These are phyloP conservation scores for Crucihimalaya himalaica DNA, from an alignment of 345 rosid species.

Conservation along the genomic window DNA sequence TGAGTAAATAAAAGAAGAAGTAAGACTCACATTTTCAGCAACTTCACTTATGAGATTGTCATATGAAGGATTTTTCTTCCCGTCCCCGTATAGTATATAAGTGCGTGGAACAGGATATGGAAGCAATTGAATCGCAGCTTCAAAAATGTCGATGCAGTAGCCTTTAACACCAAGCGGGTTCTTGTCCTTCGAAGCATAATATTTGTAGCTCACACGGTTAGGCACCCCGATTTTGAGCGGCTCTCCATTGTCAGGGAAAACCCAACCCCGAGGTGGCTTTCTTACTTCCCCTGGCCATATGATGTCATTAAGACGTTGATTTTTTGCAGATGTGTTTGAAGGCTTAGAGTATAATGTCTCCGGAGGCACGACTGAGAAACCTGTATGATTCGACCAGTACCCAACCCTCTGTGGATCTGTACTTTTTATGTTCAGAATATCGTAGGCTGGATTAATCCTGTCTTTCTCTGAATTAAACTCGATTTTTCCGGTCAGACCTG, in stretches of 20 bases:
- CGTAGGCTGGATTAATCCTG: conserved; percentile 69
- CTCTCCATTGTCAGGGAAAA: conserved; percentile 81
- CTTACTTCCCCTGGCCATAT: conserved; percentile 85
- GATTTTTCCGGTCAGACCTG: conserved; percentile 70
- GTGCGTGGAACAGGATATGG: conserved; percentile 79
- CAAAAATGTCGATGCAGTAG: conserved; percentile 87
- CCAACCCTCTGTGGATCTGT: conserved; percentile 71
- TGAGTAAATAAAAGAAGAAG: conserved; percentile 9
- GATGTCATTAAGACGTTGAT: conserved; percentile 56
- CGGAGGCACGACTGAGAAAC: conserved; percentile 65
- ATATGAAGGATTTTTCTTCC: conserved; percentile 65
- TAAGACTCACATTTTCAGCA: conserved; percentile 63
- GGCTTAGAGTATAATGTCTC: conserved; percentile 61
- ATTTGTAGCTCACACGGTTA: conserved; percentile 61
- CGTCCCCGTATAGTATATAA: conserved; percentile 66
- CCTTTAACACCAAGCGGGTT: conserved; percentile 77
- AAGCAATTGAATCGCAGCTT: conserved; percentile 80
- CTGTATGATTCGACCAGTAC: conserved; percentile 84
- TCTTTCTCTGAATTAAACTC: conserved; percentile 59
- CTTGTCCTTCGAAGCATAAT: conserved; percentile 59
- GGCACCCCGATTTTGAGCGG: conserved; percentile 82
- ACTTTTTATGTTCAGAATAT: conserved; percentile 71
- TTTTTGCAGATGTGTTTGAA: conserved; percentile 48
- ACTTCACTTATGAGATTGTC: conserved; percentile 59
- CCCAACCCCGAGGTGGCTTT: conserved; percentile 80